phyloP scores from a whole-genome alignment of 2,329 filamentous ascomycete species.

The Aspergillus glaucus region DNA sequence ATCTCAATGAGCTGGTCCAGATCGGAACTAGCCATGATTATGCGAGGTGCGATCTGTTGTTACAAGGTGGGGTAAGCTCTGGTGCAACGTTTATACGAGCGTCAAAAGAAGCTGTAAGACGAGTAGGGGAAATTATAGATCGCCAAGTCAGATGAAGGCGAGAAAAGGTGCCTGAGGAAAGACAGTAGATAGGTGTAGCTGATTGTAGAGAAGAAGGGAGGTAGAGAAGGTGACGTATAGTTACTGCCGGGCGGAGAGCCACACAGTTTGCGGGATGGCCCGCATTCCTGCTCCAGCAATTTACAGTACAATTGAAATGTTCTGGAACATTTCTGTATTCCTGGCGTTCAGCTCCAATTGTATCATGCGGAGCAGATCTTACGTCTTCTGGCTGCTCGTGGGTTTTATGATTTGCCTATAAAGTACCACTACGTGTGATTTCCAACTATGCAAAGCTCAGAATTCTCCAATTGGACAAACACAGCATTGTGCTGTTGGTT shows the following conservation, averaged over 20 bases:
- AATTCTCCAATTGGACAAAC: background rate
- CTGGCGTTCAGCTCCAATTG: too few species aligned
- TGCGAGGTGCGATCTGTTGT: background rate
- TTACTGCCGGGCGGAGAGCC: slow-evolving; percentile 16
- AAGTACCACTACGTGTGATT: background rate
- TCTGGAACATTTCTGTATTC: too few species aligned
- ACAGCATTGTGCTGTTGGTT: background rate
- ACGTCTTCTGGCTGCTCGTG: background rate
- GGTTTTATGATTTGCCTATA: background rate
- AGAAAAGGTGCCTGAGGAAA: background rate
- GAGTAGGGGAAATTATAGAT: too few species aligned
- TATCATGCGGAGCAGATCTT: too few species aligned
- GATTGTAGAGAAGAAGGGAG: too few species aligned
- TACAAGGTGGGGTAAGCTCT: slow-evolving; percentile 1
- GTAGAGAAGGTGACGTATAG: slow-evolving; percentile 22
- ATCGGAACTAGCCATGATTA: slow-evolving; percentile 43
- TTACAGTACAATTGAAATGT: too few species aligned
- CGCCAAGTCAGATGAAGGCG: background rate
- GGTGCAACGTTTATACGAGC: background rate
- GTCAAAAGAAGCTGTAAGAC: background rate
- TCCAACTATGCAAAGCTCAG: background rate
- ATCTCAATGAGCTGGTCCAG: slow-evolving; percentile 58
- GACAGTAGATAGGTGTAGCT: background rate
- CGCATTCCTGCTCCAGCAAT: background rate
- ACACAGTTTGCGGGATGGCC: slow-evolving; percentile 5